Base-by-base conservation (phyloP, 441 rosid species). In the Pelargonium cotyledonis region DNA sequence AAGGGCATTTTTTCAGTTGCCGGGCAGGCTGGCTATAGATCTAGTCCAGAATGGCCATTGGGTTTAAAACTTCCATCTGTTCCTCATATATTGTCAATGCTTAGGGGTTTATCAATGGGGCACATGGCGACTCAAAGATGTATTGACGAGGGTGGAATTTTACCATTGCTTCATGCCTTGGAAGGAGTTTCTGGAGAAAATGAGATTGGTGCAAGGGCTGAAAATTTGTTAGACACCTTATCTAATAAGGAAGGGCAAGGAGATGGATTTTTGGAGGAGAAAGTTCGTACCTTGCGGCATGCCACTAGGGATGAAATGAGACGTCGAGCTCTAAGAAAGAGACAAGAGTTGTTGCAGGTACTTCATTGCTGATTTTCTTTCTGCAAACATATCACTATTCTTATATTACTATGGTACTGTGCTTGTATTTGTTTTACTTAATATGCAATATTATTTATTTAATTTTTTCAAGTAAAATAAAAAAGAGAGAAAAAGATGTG, bases 201-300 rank as follows among this genome's bases (percentile, higher is more conserved):
- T 77, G 99, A 94, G 78, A 90, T 94, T 72, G 99, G 98, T 61
- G 96, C 93, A 61, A 89, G 96, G 82, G 99, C 99, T 75, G 99
- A 96, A 80, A 96, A 96, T 79, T 85, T 96, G 86, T 73, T 96
- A 63, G 99, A 96, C 81, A 92, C 96, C 8, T 85, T 96, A 31
- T 89, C 99, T 68, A 81, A 89, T 70, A 94, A 92, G 84, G 98
- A 96, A 79, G 95, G 95, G 21, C 86, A 88, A 77, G 97, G 97
- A 70, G 96, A 94, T 86, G 99, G 99, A 73, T 96, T 88, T 80
- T 88, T 96, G 76, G 92, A 77, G 76, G 97, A 84, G 76, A 89
- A 89, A 78, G 92, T 96, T 72, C 11, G 81, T 47, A 82, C 77
- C 71, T 79, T 96, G 78, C 92, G 99, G 66, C 86, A 89, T 71